These are phyloP conservation scores for Trapa bicornis DNA, from an alignment of 345 rosid genomes.

Conservation along the genomic window DNA sequence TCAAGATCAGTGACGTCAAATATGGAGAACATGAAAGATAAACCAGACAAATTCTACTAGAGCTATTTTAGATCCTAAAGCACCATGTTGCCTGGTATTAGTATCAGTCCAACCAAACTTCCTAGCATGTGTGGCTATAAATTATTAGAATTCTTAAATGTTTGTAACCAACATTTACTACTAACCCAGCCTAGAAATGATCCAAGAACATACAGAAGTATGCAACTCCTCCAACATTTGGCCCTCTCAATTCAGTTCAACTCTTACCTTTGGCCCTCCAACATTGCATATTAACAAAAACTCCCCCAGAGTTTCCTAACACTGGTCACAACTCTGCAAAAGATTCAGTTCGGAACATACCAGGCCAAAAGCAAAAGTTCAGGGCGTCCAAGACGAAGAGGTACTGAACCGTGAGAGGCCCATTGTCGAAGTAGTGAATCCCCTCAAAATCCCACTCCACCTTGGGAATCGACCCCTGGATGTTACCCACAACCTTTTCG, in stretches of 20 bases:
- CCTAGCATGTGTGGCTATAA: background rate
- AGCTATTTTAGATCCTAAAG: background rate
- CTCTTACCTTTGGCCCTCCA: background rate
- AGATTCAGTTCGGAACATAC: slow-evolving; percentile 13
- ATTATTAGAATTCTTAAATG: too few relatives aligned
- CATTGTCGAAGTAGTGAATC: slow-evolving; percentile 63
- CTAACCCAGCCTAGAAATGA: too few relatives aligned
- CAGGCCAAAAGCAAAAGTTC: slow-evolving; percentile 86
- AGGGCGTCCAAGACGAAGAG: slow-evolving; percentile 68
- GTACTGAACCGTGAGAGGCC: slow-evolving; percentile 65
- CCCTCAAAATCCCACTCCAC: slow-evolving; percentile 80
- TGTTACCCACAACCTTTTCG: slow-evolving; percentile 46
- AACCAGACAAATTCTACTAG: too few relatives aligned
- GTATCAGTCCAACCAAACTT: background rate
- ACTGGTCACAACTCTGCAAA: background rate
- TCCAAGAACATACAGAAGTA: too few relatives aligned
- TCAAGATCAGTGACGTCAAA: too few relatives aligned
- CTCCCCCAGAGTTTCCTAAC: background rate
- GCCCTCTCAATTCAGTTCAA: background rate
- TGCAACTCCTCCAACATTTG: background rate
- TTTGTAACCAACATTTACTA: too few relatives aligned
- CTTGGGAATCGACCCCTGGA: slow-evolving; percentile 38
- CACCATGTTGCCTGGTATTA: background rate
- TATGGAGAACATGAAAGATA: too few relatives aligned
- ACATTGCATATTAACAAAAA: background rate